Evolutionary conservation across 495 filamentous ascomycete genomes (phyloP).

Genomic region (Trichoderma erinaceum): DNA sequence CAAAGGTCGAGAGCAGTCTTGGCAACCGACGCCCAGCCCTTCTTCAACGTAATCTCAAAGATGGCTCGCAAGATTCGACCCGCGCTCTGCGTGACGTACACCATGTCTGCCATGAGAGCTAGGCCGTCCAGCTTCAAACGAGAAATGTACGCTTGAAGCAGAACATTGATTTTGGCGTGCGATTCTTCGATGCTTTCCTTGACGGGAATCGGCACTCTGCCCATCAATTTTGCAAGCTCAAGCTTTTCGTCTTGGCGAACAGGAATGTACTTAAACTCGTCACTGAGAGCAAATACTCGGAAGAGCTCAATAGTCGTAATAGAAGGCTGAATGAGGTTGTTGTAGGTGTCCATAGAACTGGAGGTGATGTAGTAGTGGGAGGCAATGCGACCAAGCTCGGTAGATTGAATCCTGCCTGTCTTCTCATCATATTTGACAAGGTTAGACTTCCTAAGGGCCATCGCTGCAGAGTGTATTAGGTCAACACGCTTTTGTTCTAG

Average conservation of each 20-base stretch:
- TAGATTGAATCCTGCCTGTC: slow-evolving; percentile 79
- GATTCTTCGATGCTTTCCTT: slow-evolving; percentile 97
- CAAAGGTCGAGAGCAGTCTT: slow-evolving; percentile 91
- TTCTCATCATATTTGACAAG: slow-evolving; percentile 95
- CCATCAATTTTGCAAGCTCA: slow-evolving; percentile 85
- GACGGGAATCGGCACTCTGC: slow-evolving; percentile 87
- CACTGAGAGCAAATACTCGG: slow-evolving; percentile 93
- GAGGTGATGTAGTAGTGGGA: slow-evolving; percentile 98
- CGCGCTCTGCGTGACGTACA: slow-evolving; percentile 97
- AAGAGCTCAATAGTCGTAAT: slow-evolving; percentile 92
- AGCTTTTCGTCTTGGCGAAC: slow-evolving; percentile 97
- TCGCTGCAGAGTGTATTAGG: slow-evolving; percentile 88
- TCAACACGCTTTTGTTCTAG: slow-evolving; percentile 96
- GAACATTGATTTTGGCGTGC: slow-evolving; percentile 97
- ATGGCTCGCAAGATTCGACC: slow-evolving; percentile 92
- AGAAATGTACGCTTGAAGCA: slow-evolving; percentile 95
- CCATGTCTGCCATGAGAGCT: slow-evolving; percentile 96
- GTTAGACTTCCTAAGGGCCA: slow-evolving; percentile 77
- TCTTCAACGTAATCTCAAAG: slow-evolving; percentile 93
- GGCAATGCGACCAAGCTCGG: slow-evolving; percentile 89
- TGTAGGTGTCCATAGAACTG: slow-evolving; percentile 93
- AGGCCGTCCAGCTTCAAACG: slow-evolving; percentile 89
- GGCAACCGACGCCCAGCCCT: slow-evolving; percentile 91
- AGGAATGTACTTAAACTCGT: slow-evolving; percentile 98
- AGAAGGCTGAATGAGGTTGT: slow-evolving; percentile 87